Evolutionary conservation across 2,329 filamentous ascomycete genomes (phyloP).

Genomic region (Aureobasidium sp.): DNA sequence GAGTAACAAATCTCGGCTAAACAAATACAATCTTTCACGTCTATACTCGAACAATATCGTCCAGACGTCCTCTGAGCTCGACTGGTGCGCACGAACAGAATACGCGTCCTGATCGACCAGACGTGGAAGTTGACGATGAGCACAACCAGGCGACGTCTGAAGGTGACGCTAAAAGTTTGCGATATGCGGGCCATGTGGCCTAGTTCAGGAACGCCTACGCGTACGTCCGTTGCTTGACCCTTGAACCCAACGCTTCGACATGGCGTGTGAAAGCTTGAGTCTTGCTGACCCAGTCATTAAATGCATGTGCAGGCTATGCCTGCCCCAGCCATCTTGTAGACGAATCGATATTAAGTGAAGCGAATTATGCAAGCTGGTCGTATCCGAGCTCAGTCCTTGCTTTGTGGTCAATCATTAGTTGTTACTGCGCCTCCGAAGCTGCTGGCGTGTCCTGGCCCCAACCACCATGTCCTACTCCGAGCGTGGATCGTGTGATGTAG

Average conservation of each 20-base stretch:
- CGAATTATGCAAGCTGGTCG: neutral
- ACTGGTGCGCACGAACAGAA: neutral
- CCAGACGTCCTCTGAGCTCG: too few relatives aligned
- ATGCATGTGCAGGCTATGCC: neutral
- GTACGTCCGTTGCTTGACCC: neutral
- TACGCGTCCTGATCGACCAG: neutral
- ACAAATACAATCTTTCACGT: neutral
- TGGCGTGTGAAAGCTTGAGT: neutral
- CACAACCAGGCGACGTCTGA: slow-evolving; percentile 1
- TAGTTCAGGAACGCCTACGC: slow-evolving; percentile 8
- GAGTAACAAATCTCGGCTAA: slow-evolving; percentile 1
- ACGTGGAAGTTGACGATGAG: neutral
- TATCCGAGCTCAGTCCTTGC: neutral
- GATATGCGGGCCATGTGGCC: neutral
- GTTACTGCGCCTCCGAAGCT: neutral
- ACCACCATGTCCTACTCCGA: neutral
- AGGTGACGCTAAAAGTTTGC: neutral
- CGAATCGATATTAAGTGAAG: neutral
- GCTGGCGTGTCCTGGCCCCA: neutral
- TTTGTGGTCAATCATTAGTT: neutral
- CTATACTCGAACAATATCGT: neutral
- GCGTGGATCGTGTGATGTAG: too few relatives aligned
- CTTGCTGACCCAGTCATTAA: neutral
- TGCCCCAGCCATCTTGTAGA: neutral
- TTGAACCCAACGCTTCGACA: neutral